Conservation (phyloP, 192 early-diverging fungal genomes). For the Backusella sp. region DNA sequence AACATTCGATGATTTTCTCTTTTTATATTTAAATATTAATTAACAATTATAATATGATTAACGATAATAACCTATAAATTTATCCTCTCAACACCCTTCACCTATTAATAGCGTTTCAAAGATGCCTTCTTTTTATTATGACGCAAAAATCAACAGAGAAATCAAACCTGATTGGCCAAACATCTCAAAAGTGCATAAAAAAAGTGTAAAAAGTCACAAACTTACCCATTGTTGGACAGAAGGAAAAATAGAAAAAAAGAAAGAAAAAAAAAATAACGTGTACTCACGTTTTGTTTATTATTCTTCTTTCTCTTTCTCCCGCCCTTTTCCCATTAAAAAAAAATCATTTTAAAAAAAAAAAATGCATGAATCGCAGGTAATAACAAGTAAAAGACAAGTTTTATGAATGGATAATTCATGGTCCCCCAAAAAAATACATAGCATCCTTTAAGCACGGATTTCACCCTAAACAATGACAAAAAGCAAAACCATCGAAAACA, state of each 20-base stretch:
- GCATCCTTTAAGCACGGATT: neutral
- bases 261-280: neutral
- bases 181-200: neutral
- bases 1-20: neutral
- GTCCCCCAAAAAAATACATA: neutral
- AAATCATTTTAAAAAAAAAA: neutral
- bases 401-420: neutral
- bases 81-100: neutral
- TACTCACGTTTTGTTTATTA: neutral
- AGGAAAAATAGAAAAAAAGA: neutral
- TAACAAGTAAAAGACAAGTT: neutral
- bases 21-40: neutral
- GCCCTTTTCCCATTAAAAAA: neutral
- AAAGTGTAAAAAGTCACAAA: neutral
- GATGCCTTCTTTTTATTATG: neutral
- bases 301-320: neutral
- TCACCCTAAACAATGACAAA: neutral
- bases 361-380: slow-evolving; percentile 6
- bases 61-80: neutral
- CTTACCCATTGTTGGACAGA: neutral
- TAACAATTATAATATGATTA: neutral
- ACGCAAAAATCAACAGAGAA: neutral
- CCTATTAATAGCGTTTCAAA: neutral
- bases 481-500: neutral
- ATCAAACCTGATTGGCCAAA: neutral